phyloP scores from a whole-genome alignment of 139 green algal genomes.

The Chlorella ohadii region DNA sequence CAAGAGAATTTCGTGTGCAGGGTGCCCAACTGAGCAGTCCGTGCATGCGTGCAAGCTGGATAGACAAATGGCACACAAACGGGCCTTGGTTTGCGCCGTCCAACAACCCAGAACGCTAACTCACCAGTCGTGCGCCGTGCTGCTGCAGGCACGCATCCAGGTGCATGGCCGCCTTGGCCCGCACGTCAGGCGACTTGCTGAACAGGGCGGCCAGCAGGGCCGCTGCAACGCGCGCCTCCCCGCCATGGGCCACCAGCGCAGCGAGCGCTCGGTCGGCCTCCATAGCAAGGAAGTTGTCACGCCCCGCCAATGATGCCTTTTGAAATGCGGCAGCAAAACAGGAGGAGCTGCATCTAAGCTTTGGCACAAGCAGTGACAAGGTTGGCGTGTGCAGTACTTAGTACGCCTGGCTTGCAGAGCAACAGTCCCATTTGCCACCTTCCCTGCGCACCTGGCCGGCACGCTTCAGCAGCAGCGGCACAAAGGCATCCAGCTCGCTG shows the following conservation, averaged over 20 bases:
- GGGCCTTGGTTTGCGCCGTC: no score
- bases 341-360: no score
- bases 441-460: slow-evolving; percentile 60
- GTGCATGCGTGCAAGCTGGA: no score
- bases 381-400: no score
- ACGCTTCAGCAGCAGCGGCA: slow-evolving; percentile 82
- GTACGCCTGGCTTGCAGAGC: no score
- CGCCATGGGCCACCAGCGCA: slow-evolving; percentile 52
- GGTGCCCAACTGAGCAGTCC: no score
- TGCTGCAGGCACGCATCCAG: slow-evolving; percentile 63
- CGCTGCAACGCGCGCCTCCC: slow-evolving; percentile 45
- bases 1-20: no score
- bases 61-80: no score
- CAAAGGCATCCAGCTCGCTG: slow-evolving; percentile 79
- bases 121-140: slow-evolving; percentile 50
- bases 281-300: slow-evolving; percentile 83
- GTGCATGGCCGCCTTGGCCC: slow-evolving; percentile 66
- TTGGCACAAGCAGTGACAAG: no score
- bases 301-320: slow-evolving; percentile 68
- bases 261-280: slow-evolving; percentile 76
- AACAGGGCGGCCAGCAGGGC: slow-evolving; percentile 57
- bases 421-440: no score
- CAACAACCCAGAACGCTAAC: slow-evolving; percentile 52
- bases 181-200: slow-evolving; percentile 62
- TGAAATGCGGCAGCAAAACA: no score